Evolutionary conservation across 257 asterid genomes (phyloP), one percentile per base, ranked within the genome.

Genomic region (Nicotiana sylvestris): DNA sequence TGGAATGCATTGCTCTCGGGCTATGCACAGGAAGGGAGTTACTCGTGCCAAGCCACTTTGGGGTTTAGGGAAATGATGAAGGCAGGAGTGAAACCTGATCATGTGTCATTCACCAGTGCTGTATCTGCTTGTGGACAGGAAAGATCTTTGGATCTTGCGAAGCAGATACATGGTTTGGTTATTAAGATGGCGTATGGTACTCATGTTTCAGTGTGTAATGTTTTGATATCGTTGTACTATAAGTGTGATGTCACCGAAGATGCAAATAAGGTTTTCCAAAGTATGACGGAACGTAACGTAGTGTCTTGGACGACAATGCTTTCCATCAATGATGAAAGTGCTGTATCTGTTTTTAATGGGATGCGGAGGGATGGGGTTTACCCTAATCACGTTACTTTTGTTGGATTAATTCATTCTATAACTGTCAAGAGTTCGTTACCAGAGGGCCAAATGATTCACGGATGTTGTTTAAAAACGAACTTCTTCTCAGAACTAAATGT

Each of bases 291-390:
- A 56, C 92, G 85, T 8, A 88, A 93, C 80, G 99, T 96, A 10
- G 92, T 96, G 33, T 96, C 99, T 81, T 96, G 97, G 96, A 96
- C 99, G 27, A 96, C 99, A 46, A 92, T 96, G 92, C 87, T 96
- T 82, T 91, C 97, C 12, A 81, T 91, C 58, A 80, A 84, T 33
- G 93, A 92, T 68, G 95, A 89, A 57, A 85, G 86, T 15, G 97
- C 96, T 1, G 69, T 96, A 81, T 53, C 29, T 74, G 66, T 90
- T 62, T 94, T 93, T 77, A 92, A 81, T 72, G 87, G 88, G 88
- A 94, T 96, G 99, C 87, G 93, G 61, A 85, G 87, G 82, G 86
- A 86, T 32, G 94, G 69, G 18, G 81, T 90, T 78, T 86, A 86
- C 85, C 98, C 99, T 27, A 96, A 94, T 84, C 93, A 90, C n/a